Evolutionary conservation across 2,329 filamentous ascomycete species (phyloP).

Genomic region (Colletotrichum sublineola): DNA sequence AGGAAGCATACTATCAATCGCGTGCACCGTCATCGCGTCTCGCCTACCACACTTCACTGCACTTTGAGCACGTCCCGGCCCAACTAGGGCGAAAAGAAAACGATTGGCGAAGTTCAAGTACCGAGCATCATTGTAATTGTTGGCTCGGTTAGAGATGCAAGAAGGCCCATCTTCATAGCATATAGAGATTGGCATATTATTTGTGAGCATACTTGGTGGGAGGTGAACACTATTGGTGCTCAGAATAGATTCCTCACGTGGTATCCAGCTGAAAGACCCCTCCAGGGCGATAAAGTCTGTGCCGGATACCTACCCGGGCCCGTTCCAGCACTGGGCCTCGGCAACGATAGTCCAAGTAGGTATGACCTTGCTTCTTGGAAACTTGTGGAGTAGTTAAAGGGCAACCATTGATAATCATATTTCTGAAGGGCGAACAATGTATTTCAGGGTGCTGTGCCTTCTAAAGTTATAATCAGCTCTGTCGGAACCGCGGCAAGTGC

Average conservation of each 20-base stretch:
- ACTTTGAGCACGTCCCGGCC: neutral
- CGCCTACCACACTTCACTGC: neutral
- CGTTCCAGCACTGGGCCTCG: neutral
- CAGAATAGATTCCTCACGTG: neutral
- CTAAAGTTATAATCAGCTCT: no score
- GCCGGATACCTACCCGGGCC: neutral
- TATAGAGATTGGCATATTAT: neutral
- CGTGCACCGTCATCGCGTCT: slow-evolving; percentile 10
- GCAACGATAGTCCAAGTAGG: no score
- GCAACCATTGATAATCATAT: no score
- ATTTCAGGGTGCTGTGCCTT: neutral
- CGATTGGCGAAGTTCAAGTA: neutral
- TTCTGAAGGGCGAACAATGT: neutral
- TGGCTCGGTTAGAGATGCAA: neutral
- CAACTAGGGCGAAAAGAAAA: neutral
- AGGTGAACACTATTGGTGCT: neutral
- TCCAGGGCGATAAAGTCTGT: no score
- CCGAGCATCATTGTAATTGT: neutral
- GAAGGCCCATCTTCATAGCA: neutral
- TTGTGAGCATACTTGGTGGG: neutral
- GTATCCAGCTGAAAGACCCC: neutral
- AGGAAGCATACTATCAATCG: slow-evolving; percentile 5
- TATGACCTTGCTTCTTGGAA: neutral
- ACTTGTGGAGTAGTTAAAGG: no score
- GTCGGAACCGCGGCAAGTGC: no score